Evolutionary conservation across 2,329 filamentous ascomycete species (phyloP), one percentile per base, ranked within the genome.

Genomic region (Dactylellina cionopaga): DNA sequence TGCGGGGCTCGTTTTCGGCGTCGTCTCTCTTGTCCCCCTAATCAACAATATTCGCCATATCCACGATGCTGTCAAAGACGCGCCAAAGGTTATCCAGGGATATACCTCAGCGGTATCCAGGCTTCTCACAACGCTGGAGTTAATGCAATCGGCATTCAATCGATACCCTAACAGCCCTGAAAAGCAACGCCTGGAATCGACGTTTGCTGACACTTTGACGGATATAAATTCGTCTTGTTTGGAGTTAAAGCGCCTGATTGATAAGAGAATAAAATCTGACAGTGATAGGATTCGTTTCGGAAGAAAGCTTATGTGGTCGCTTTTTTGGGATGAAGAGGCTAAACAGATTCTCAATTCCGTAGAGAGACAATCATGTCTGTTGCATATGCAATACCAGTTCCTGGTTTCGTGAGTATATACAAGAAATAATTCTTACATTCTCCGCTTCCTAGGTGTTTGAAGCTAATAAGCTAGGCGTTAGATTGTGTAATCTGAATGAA

Each of bases 41-140:
- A 54, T 37, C 4, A 35, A 54, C 11, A 54, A 54, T 25, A 33
- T 54, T 13, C 49, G 47, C 7, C 47, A 52, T 10, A 24, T 52
- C 15, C 37, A 37, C 47, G 31, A 54, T 5, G 35, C 49, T 5
- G 25, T 54, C 31, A 54, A 54, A 25, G 49, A 54, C 19, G 49
- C 31, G 10, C 49, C 49, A 2, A 3, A 22, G 7, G n/a, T 19
- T 4, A n/a, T 11, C 9, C 15, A 24, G 10, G n/a, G 19, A 1
- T 52, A 52, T 15, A 9, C 13, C 22, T 3, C 1, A 5, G 22
- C 15, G 2, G 37, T 52, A 22, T 24, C 17, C 9, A 15, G 47
- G 15, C 47, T 52, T n/a, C 47, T 52, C 15, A n/a, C 13, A 9
- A 52, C 47, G 11, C 47, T 52, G 15, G 47, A 37, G 11, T 3